A percentile compares a stretch with the other conserved stretches of the same genome.
These are phyloP conservation scores for Helicocarpus griseus DNA, from an alignment of 2,329 filamentous ascomycete genomes.

Conservation along the genomic window DNA sequence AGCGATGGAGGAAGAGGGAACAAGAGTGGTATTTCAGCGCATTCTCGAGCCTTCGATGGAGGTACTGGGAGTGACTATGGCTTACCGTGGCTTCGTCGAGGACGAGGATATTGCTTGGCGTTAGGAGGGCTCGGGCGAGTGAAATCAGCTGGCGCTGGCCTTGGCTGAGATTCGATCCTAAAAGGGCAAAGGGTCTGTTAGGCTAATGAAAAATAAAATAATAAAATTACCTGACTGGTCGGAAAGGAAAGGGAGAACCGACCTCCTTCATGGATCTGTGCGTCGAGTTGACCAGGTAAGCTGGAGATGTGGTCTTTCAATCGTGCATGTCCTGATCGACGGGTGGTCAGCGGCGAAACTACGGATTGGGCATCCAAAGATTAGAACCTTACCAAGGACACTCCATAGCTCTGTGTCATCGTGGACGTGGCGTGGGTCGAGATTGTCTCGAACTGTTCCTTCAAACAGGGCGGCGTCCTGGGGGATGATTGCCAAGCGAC, in stretches of 20 bases:
- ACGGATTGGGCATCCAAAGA: neutral
- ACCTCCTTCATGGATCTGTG: constrained; percentile 89
- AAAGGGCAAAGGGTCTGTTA: neutral
- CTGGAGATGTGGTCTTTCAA: constrained; percentile 78
- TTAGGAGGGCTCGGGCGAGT: constrained; percentile 83
- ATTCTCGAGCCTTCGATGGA: neutral
- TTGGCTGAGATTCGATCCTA: constrained; percentile 88
- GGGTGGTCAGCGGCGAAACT: constrained; percentile 25
- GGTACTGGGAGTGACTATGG: neutral
- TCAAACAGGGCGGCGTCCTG: constrained; percentile 96
- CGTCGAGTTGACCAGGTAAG: constrained; percentile 86
- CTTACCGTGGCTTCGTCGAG: constrained; percentile 87
- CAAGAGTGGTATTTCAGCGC: neutral
- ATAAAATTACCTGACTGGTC: neutral
- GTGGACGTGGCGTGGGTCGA: constrained; percentile 88
- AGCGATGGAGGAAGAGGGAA: constrained; percentile 1
- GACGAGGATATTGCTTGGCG: constrained; percentile 92
- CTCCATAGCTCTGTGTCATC: constrained; percentile 98
- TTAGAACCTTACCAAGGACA: constrained; percentile 60
- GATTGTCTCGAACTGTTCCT: constrained; percentile 84
- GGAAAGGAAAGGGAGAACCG: constrained; percentile 31
- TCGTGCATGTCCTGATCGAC: constrained; percentile 68
- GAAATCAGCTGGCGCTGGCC: constrained; percentile 92
- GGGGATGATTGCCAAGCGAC: constrained; percentile 89
- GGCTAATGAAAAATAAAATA: neutral